Conservation (phyloP, 2,329 filamentous ascomycete species). For the Hymenoscyphus fraxineus region DNA sequence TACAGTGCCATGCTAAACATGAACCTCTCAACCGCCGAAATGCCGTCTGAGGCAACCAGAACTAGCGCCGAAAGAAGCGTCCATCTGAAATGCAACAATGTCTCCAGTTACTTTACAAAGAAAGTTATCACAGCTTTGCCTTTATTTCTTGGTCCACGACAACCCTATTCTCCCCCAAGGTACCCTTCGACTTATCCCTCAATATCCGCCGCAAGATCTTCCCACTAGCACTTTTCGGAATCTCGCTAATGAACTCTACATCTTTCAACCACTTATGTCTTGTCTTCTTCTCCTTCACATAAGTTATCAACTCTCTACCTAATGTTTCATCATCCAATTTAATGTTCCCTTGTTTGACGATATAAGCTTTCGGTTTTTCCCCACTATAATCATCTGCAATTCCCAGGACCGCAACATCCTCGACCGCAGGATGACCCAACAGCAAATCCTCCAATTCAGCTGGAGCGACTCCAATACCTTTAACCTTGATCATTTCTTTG, state of each 20-base stretch:
- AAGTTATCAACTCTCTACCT: conserved; percentile 44
- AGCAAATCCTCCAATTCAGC: conserved; percentile 42
- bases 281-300: conserved; percentile 51
- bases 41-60: too few relatives aligned
- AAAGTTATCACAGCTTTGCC: not conserved
- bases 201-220: conserved; percentile 60
- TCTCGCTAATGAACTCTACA: conserved; percentile 50
- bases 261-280: conserved; percentile 53
- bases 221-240: conserved; percentile 62
- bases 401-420: conserved; percentile 59
- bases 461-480: conserved; percentile 42
- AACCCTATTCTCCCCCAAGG: not conserved
- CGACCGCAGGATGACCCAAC: conserved; percentile 38
- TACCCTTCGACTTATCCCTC: conserved; percentile 39
- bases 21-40: too few relatives aligned
- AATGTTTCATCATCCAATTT: conserved; percentile 27
- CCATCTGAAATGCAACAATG: too few relatives aligned
- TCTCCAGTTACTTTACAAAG: too few relatives aligned
- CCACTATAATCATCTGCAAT: conserved; percentile 41
- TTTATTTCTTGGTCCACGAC: not conserved
- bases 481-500: conserved; percentile 55
- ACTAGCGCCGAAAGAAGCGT: too few relatives aligned
- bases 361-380: conserved; percentile 53
- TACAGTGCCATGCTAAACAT: too few relatives aligned
- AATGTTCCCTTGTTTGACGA: conserved; percentile 42